Evolutionary conservation across 192 early-diverging fungal species (phyloP).

Genomic region (Phycomyces blakesleeanus): DNA sequence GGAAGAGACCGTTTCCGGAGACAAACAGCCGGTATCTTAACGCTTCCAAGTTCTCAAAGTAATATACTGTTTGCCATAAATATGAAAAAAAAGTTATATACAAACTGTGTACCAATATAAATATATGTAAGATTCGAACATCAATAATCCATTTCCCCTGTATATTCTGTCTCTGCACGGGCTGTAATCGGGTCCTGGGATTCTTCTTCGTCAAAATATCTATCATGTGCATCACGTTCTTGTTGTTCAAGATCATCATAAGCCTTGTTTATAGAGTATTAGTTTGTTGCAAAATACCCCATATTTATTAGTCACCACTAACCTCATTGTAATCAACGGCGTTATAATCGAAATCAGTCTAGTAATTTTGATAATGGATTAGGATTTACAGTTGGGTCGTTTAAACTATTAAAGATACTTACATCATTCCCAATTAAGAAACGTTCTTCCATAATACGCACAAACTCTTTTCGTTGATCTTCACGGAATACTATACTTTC

Average conservation of each 20-base stretch:
- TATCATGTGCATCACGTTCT: slow-evolving; percentile 35
- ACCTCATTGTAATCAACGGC: slow-evolving; percentile 39
- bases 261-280: slow-evolving; percentile 3
- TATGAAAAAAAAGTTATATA: no score
- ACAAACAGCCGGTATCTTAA: no score
- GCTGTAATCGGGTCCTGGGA: background rate
- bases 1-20: no score
- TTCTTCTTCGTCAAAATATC: slow-evolving; percentile 37
- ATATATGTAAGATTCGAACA: background rate
- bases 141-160: background rate
- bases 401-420: slow-evolving; percentile 10
- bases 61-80: no score
- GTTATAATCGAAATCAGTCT: slow-evolving; percentile 35
- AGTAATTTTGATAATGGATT: no score
- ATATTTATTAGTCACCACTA: background rate
- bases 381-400: no score
- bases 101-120: no score
- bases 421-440: slow-evolving; percentile 41
- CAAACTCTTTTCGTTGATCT: slow-evolving; percentile 28
- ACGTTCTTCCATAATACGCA: slow-evolving; percentile 37
- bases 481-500: slow-evolving; percentile 17
- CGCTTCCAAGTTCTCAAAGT: no score
- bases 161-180: background rate
- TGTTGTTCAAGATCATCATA: slow-evolving; percentile 37
- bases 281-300: background rate